These are phyloP conservation scores for Boletus bicolor DNA, from an alignment of 768 basidiomycete species.

Conservation along the genomic window DNA sequence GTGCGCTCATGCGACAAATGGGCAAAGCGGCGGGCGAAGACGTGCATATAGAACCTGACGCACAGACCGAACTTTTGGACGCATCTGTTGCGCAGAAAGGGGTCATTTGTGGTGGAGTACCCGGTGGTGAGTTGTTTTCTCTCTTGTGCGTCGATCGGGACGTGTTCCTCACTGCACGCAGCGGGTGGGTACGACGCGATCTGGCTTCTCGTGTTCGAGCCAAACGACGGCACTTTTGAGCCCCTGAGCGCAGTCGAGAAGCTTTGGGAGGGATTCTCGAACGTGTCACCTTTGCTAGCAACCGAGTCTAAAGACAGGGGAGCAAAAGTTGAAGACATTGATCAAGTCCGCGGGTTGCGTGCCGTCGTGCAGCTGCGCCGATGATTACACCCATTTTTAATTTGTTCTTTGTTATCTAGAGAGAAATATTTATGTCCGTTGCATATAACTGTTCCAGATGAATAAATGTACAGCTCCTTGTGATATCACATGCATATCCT, in stretches of 20 bases:
- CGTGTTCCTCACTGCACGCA: conserved; percentile 30
- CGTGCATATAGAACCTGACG: conserved; percentile 87
- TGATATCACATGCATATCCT: conserved; percentile 65
- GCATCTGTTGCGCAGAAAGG: conserved; percentile 74
- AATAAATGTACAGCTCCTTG: conserved; percentile 21
- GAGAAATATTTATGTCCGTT: conserved; percentile 4
- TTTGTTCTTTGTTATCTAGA: conserved; percentile 4
- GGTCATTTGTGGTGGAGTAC: conserved; percentile 92
- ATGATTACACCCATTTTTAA: conserved; percentile 2
- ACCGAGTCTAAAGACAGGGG: conserved; percentile 69
- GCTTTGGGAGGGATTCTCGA: conserved; percentile 60
- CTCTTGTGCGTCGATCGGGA: not conserved
- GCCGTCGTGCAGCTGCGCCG: conserved; percentile 32
- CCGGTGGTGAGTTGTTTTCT: conserved; percentile 67
- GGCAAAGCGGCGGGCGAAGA: conserved; percentile 53
- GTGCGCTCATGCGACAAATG: conserved; percentile 81
- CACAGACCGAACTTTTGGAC: conserved; percentile 84
- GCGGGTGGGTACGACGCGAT: conserved; percentile 98
- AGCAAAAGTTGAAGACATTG: conserved; percentile 58
- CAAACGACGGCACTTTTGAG: conserved; percentile 43
- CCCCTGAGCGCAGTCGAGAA: conserved; percentile 62
- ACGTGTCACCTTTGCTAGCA: conserved; percentile 69
- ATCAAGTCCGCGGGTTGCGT: conserved; percentile 53
- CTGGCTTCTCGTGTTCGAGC: conserved; percentile 84
- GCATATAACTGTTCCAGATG: conserved; percentile 7